Percentiles rank a stretch among this genome's conserved stretches.
These are phyloP conservation scores for Diaporthe amygdali DNA, from an alignment of 2,329 filamentous ascomycete genomes.

Conservation along the genomic window DNA sequence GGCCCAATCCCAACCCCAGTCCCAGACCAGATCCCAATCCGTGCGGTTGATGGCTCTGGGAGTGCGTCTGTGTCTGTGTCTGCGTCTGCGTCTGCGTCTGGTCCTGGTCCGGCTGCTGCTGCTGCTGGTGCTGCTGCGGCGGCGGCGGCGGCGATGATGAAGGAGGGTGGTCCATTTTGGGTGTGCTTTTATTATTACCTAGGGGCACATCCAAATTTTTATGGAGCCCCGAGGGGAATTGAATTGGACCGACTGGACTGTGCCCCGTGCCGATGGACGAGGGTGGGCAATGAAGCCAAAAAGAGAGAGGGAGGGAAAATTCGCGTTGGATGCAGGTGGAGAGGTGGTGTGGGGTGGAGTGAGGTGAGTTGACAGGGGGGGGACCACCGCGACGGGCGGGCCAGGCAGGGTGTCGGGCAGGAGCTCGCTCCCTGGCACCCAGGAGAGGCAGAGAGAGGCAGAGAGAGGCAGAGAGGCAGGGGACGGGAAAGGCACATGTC, in stretches of 20 bases:
- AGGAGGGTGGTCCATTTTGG: constrained; percentile 18
- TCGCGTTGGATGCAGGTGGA: constrained; percentile 9
- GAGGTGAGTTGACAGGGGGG: constrained; percentile 5
- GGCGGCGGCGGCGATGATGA: constrained; percentile 73
- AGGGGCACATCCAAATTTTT: constrained; percentile 23
- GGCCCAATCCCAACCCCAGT: not conserved
- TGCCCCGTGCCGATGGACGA: constrained; percentile 15
- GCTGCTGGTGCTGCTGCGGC: constrained; percentile 69
- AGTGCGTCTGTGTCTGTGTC: not conserved
- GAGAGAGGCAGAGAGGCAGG: no score
- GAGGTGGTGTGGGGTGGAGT: not conserved
- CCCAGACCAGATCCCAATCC: not conserved
- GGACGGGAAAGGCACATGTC: no score
- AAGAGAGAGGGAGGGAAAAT: constrained; percentile 16
- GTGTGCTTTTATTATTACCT: constrained; percentile 22
- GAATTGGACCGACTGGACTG: constrained; percentile 19
- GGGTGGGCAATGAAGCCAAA: constrained; percentile 18
- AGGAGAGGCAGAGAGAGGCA: no score
- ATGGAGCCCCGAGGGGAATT: constrained; percentile 20
- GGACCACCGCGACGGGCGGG: not conserved
- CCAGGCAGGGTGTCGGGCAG: not conserved
- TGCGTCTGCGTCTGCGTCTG: not conserved
- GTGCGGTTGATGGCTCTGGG: not conserved
- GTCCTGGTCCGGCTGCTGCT: not conserved
- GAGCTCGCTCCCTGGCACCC: not conserved